Conservation (phyloP, 768 basidiomycete genomes). For the Psilocybe tampanensis region DNA sequence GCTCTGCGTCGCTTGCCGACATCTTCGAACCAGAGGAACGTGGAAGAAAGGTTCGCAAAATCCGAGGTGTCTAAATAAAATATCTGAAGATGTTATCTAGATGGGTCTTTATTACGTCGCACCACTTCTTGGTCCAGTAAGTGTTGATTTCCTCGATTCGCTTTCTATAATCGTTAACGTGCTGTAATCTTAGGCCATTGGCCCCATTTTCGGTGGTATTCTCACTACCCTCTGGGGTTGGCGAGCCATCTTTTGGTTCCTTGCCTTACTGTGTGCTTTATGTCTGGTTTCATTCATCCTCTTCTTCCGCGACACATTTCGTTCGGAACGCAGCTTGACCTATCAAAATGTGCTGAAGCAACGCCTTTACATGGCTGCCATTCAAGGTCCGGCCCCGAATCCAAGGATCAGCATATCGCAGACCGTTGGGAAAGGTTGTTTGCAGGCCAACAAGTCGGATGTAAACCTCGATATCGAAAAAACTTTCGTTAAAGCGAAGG, state of each 20-base stretch:
- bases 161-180: background rate
- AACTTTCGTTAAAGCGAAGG: slow-evolving; percentile 25
- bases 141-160: slow-evolving; percentile 12
- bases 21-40: slow-evolving; percentile 76
- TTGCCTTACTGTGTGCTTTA: slow-evolving; percentile 60
- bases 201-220: slow-evolving; percentile 71
- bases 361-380: slow-evolving; percentile 28
- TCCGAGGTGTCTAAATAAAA: background rate
- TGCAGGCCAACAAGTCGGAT: slow-evolving; percentile 11
- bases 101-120: slow-evolving; percentile 84
- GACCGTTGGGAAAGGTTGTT: background rate
- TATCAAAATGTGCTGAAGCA: slow-evolving; percentile 70
- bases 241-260: slow-evolving; percentile 85
- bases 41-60: slow-evolving; percentile 53
- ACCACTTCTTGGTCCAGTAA: slow-evolving; percentile 71
- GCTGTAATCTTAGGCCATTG: slow-evolving; percentile 42
- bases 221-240: slow-evolving; percentile 71
- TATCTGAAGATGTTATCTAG: slow-evolving; percentile 25
- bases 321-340: slow-evolving; percentile 76
- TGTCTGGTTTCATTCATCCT: slow-evolving; percentile 60
- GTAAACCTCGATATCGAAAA: slow-evolving; percentile 22
- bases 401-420: background rate
- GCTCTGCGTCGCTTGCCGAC: slow-evolving; percentile 78
- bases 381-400: background rate
- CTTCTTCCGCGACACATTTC: slow-evolving; percentile 82